Evolutionary conservation across 1,139 yeast species (phyloP).

Genomic region (Yamadazyma jaroonii): DNA sequence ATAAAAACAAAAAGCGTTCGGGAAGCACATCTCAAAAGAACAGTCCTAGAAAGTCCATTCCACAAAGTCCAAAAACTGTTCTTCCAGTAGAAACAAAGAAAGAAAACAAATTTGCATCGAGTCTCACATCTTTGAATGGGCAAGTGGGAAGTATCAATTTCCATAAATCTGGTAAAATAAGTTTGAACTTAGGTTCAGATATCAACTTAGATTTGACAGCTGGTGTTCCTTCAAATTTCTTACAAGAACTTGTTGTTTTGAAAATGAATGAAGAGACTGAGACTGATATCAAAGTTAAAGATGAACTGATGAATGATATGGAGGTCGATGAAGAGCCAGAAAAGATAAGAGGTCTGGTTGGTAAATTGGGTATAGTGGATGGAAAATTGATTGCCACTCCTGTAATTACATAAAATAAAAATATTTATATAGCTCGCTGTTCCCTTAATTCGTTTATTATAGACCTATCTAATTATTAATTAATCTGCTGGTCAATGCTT

Average conservation of each 20-base stretch:
- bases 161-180: conserved; percentile 77
- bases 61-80: not conserved
- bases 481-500: conserved; percentile 79
- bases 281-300: conserved; percentile 19
- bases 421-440: too few species aligned
- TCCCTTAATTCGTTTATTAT: not conserved
- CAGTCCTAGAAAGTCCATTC: conserved; percentile 9
- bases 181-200: conserved; percentile 68
- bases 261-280: conserved; percentile 26
- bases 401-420: conserved; percentile 7
- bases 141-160: conserved; percentile 68
- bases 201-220: conserved; percentile 64
- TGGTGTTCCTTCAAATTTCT: conserved; percentile 71
- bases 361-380: conserved; percentile 60
- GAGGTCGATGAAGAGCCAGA: conserved; percentile 30
- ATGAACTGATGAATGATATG: conserved; percentile 23
- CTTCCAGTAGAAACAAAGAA: not conserved
- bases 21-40: conserved; percentile 7
- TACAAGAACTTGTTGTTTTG: conserved; percentile 72
- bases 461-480: conserved; percentile 16
- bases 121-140: conserved; percentile 36
- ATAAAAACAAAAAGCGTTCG: conserved; percentile 11
- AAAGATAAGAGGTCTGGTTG: conserved; percentile 32
- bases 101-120: conserved; percentile 10
- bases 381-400: conserved; percentile 59